Evolutionary conservation across 495 filamentous ascomycete species (phyloP), one percentile per base, ranked within the genome.

Genomic region (Umbilicaria muhlenbergii): DNA sequence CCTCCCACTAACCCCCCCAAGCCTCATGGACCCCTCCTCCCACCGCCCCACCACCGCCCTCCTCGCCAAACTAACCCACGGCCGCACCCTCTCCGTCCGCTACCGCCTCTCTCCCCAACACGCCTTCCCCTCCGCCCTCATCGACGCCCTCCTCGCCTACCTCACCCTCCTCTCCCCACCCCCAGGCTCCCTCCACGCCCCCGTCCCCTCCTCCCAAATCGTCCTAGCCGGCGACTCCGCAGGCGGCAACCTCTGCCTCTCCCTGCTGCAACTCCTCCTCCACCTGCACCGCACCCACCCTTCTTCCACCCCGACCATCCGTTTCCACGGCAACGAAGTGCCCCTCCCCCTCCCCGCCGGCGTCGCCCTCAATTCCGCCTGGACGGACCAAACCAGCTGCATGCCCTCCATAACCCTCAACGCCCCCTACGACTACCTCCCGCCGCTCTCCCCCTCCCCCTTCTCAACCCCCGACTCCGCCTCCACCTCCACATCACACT

Each of bases 21-120:
- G 68, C 42, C 55, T 93, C 41, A 74, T 86, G 68, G 86, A 89
- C 44, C 86, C 86, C 11, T 67, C 70, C 43, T 78, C 75, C 0
- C 81, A 85, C 43, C 69, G 77, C 11, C 47, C 60, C 5, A 43
- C 63, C 3, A 60, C 63, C 8, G 58, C 67, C 31, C 58, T 66
- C 32, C 55, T 79, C 2, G 70, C 58, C 28, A 67, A 68, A 28
- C 51, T 65, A 21, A 76, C 68, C 11, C 62, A 66, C 5, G 72
- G 74, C 13, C 75, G 80, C 15, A 74, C 75, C 32, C 79, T 89
- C 58, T 79, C 74, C 34, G 77, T 92, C 11, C 77, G 86, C n/a
- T 96, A 96, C 58, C 75, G 89, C 15, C 74, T 96, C 2, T 76
- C 86, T 8, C 89, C 89, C 5, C 83, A 93, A 54, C 61, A 81